Evolutionary conservation across 345 rosid genomes (phyloP), one percentile per base, ranked within the genome.

Genomic region (Clarkia xantiana): DNA sequence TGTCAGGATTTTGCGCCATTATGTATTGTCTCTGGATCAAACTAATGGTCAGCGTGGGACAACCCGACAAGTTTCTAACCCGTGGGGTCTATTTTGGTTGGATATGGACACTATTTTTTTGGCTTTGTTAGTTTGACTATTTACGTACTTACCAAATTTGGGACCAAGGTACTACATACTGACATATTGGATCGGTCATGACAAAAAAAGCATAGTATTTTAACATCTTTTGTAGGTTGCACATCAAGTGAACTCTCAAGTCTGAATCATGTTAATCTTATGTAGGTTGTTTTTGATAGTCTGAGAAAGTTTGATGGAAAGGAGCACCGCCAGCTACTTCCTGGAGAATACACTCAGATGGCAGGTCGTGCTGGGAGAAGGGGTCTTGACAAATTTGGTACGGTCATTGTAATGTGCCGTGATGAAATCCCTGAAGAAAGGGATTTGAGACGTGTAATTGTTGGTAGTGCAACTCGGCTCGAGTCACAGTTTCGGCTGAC

Each of bases 361-460:
- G 96, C 96, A 19, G 98, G 98, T 38, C 98, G 98, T 62, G 98
- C 98, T 48, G 98, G 98, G 50, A 76, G 98, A 75, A 79, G 98
- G 66, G 98, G 98, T 55, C 81, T 90, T 55, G 98, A 90, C 71
- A 79, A 76, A 71, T 81, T 77, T 62, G 98, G 98, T 66, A 90
- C 98, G 17, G 93, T 86, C 57, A 63, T 86, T 55, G 77, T 90
- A 61, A 67, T 90, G 91, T 90, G 96, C 66, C 93, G 94, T 42
- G 98, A 90, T 72, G 98, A 81, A 67, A 79, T 90, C 62, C 93
- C 94, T 11, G 79, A 73, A 50, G 96, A 90, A 69, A 44, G 68
- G 16, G 78, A 77, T 63, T 73, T 90, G 64, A 67, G 60, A 62
- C 55, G 47, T 62, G 56, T 76, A 56, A 79, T 90, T 45, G 77